Evolutionary conservation across 1,284 basidiomycete species (phyloP), one percentile per base, ranked within the genome.

Genomic region (Caloboletus inedulis): DNA sequence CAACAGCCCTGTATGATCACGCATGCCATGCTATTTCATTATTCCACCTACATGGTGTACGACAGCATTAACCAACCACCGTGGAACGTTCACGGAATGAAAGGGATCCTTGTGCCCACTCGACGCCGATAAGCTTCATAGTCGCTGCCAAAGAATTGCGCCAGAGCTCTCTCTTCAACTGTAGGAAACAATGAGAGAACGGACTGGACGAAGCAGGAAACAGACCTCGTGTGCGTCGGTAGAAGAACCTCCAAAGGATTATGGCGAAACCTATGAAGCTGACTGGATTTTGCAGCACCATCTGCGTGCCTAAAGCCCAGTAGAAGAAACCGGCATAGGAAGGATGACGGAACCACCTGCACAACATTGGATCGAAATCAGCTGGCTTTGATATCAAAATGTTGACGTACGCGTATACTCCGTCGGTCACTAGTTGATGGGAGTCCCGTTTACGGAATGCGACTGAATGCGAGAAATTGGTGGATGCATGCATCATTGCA

Each of bases 291-390:
- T 91, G 91, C 25, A 99, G 77, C 4, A 94, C 80, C n/a, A 99
- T 70, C 67, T 99, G 95, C 0, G 95, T 98, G 1, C 93, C 93
- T 30, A 99, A 63, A 0, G 94, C 95, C 96, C 96, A 99, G 71
- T 96, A 98, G 72, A 91, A 97, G 77, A 99, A 99, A 3, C 96
- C 97, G 0, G 91, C 83, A 63, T 99, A 99, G 0, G 94, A 97
- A 9, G 97, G 97, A 69, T 99, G 97, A 5, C 97, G 85, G 53
- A 87, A 89, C 80, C 84, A 92, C 23, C 92, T 94, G 42, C 23
- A 59, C 19, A 37, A 40, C 3, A 29, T 36, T 19, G 34, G 21
- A 35, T 57, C 18, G 21, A 54, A 35, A 39, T 47, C n/a, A 54
- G 23, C 9, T 10, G 7, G 25, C 6, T 39, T n/a, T 21, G 23